Evolutionary conservation across 1,284 basidiomycete genomes (phyloP), one percentile per base, ranked within the genome.

Genomic region (Farysia itapuensis): DNA sequence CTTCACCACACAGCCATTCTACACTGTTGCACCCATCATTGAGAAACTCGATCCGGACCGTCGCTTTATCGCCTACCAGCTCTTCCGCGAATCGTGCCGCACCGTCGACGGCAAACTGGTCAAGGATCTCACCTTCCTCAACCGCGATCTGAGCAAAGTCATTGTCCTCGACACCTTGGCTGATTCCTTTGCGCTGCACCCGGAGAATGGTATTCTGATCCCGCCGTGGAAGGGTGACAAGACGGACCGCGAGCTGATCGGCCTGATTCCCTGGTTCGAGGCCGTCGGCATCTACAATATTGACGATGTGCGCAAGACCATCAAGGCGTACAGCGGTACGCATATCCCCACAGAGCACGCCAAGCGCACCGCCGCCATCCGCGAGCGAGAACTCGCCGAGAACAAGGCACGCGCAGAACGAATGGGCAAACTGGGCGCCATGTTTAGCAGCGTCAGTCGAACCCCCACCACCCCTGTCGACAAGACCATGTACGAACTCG

Each of bases 261-360:
- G 86, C 11, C 82, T 96, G 80, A 91, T 99, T 60, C 93, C 94
- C 0, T 97, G 97, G 85, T 83, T 98, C 7, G 94, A 98, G 80
- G 91, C 79, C 11, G 69, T 79, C n/a, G 77, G 74, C 12, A 76
- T 79, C 51, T 78, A 77, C 47, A 56, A 60, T 26, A 77, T 79
- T 26, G 64, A 69, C 29, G 94, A 98, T 71, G 88, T 97, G 4
- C 84, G 94, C 14, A 89, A 86, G 0, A 88, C 96, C 36, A 79
- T 97, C 33, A 80, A 87, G 65, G 86, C 86, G 12, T 98, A 96
- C 75, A 79, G 83, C 9, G 91, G 86, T 39, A 91, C 91, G 77
- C 84, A 97, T 70, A 89, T 97, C 51, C 85, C 92, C 1, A 61
- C 86, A 6, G 92, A 93, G 78, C 96, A 92, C 68, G 91, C 86